Evolutionary conservation across 495 filamentous ascomycete species (phyloP).

Genomic region (Halenospora varia): DNA sequence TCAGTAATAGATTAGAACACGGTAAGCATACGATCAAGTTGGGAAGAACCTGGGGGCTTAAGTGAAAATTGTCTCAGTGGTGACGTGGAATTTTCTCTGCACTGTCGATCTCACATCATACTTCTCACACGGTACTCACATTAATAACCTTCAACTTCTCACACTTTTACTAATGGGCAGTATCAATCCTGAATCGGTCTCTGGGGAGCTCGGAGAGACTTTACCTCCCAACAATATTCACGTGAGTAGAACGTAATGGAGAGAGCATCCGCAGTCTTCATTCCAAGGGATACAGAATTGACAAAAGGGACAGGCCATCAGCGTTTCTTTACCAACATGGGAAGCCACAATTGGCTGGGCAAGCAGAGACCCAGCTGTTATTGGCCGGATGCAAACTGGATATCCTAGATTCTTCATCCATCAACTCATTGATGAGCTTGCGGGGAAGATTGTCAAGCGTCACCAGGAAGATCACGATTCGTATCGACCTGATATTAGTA

Average conservation of each 20-base stretch:
- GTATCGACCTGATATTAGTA: not conserved
- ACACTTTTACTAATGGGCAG: too few relatives aligned
- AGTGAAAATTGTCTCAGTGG: too few relatives aligned
- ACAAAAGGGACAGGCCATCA: constrained; percentile 86
- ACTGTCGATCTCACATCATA: too few relatives aligned
- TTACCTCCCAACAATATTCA: not conserved
- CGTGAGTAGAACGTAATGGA: not conserved
- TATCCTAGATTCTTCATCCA: constrained; percentile 96
- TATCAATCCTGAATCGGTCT: not conserved
- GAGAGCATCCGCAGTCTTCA: not conserved
- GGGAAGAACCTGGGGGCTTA: too few relatives aligned
- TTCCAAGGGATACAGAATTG: too few relatives aligned
- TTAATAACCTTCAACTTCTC: too few relatives aligned
- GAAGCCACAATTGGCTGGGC: constrained; percentile 82
- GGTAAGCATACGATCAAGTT: too few relatives aligned
- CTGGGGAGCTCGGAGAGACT: not conserved
- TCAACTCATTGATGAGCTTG: constrained; percentile 69
- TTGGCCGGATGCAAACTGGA: constrained; percentile 77
- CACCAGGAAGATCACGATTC: constrained; percentile 22
- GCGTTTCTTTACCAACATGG: constrained; percentile 93
- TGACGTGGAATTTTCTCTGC: too few relatives aligned
- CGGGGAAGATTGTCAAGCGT: constrained; percentile 53
- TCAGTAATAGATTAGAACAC: too few relatives aligned
- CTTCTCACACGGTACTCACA: too few relatives aligned
- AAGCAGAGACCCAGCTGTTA: constrained; percentile 79